Evolutionary conservation across 139 green algal genomes (phyloP), one percentile per base, ranked within the genome.

Genomic region (Micractinium sp.): DNA sequence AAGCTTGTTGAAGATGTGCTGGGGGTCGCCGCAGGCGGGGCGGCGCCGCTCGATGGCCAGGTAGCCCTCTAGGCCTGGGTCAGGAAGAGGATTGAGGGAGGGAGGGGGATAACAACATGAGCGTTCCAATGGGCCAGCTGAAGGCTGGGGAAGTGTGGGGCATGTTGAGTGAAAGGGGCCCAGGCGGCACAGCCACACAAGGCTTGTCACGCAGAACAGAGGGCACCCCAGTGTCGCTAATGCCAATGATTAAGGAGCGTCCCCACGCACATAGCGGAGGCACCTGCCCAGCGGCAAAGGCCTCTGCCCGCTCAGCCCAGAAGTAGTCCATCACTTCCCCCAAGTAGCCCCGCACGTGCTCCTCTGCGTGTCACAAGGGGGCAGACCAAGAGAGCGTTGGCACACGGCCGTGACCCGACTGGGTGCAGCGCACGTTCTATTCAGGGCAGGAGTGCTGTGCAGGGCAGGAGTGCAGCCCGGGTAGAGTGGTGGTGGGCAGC

Each of bases 1-100:
- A 39, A 90, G 86, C 86, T 90, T 90, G 86, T 92, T 90, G 86
- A 88, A 90, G 31, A 90, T 90, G 81, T 88, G 90, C 86, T 92
- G 86, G 29, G 82, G 82, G 74, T 90, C 90, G 16, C 88, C 83
- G 69, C 82, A 82, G 76, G 86, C 60, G 3, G 86, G 61, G 38
- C 86, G 86, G 13, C 27, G 38, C 31, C 78, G 86, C 86, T 90
- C 86, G 9, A 90, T 69, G 25, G 77, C 60, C 61, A 90, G 77
- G 61, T 85, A 90, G 9, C 86, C 86, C 61, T 86, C 86, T 36
- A 90, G 77, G 20, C 80, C 86, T 90, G 86, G 63, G 63, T 66
- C 15, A 66, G 60, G 60, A 16, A 71, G 22, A 71, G 63, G 14
- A 31, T 71, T 71, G 63, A 5, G 4, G 63, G 47, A 56, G 9